Percentiles rank a stretch among this genome's conserved stretches.
Conservation (phyloP, 1,139 yeast species). For the Geotrichum klebahnii region DNA sequence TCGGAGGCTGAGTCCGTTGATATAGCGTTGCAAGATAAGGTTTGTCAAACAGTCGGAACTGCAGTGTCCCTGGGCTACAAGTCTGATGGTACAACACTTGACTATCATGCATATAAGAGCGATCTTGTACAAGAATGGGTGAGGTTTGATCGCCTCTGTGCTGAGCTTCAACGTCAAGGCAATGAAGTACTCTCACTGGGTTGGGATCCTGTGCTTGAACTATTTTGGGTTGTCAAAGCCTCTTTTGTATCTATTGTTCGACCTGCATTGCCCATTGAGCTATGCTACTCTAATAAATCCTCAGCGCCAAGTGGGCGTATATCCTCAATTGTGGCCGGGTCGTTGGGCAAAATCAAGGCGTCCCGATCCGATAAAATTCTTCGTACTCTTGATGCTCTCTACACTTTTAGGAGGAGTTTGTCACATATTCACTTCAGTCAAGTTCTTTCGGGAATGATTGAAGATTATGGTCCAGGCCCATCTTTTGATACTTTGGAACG, state of each 20-base stretch:
- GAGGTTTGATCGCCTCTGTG: conserved; percentile 59
- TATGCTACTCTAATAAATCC: conserved; percentile 27
- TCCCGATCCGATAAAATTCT: conserved; percentile 6
- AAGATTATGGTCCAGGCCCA: conserved; percentile 14
- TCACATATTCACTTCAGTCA: conserved; percentile 17
- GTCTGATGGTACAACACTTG: conserved; percentile 17
- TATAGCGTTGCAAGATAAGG: conserved; percentile 35
- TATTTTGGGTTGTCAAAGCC: conserved; percentile 27
- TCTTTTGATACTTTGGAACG: conserved; percentile 15
- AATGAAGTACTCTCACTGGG: conserved; percentile 52
- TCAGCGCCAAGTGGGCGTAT: conserved; percentile 25
- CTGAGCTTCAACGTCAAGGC: conserved; percentile 57
- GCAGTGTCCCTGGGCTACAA: conserved; percentile 26
- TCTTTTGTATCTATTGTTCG: conserved; percentile 28
- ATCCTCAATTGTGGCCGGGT: too few relatives aligned
- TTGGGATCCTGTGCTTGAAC: conserved; percentile 24
- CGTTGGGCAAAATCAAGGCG: too few relatives aligned
- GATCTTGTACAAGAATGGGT: conserved; percentile 50
- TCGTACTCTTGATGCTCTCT: conserved; percentile 15
- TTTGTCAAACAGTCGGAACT: conserved; percentile 36
- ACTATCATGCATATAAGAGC: conserved; percentile 31
- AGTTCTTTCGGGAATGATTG: conserved; percentile 12
- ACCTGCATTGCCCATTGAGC: conserved; percentile 27
- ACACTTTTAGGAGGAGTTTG: conserved; percentile 15
- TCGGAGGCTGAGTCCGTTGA: conserved; percentile 20